Percentiles rank a stretch among this genome's conserved stretches.
phyloP scores from a whole-genome alignment of 176 grass and related monocot species.

The Carex pumila region DNA sequence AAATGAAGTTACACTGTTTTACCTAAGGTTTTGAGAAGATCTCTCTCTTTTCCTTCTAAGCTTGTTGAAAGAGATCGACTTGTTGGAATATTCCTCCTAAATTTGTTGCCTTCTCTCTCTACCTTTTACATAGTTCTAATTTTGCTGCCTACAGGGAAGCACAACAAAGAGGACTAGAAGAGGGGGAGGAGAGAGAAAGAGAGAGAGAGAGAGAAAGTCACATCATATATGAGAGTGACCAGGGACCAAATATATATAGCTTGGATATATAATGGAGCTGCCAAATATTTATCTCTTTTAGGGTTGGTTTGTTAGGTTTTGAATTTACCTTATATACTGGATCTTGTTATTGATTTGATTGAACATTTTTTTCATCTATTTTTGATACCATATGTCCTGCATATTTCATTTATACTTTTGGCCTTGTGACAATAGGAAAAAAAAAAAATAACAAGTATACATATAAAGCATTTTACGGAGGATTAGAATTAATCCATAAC shows the following conservation, averaged over 20 bases:
- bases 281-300: constrained; percentile 1
- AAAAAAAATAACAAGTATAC: not conserved
- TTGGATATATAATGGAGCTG: not conserved
- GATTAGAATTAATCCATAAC: no score
- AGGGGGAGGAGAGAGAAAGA: constrained; percentile 3
- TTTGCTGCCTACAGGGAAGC: constrained; percentile 36
- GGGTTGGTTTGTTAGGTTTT: constrained; percentile 1
- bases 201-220: not conserved
- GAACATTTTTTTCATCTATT: not conserved
- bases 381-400: not conserved
- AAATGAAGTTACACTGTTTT: not conserved
- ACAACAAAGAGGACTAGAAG: constrained; percentile 33
- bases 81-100: not conserved
- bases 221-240: constrained; percentile 10
- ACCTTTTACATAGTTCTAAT: constrained; percentile 32
- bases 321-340: constrained; percentile 3
- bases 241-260: constrained; percentile 14
- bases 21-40: constrained; percentile 9
- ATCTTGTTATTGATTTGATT: not conserved
- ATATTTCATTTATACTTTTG: not conserved
- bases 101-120: constrained; percentile 2
- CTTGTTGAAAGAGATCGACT: not conserved
- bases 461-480: not conserved
- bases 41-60: not conserved
- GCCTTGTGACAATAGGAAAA: not conserved